These are phyloP conservation scores for Quercus tomentella DNA, from an alignment of 331 rosid species.

Conservation along the genomic window DNA sequence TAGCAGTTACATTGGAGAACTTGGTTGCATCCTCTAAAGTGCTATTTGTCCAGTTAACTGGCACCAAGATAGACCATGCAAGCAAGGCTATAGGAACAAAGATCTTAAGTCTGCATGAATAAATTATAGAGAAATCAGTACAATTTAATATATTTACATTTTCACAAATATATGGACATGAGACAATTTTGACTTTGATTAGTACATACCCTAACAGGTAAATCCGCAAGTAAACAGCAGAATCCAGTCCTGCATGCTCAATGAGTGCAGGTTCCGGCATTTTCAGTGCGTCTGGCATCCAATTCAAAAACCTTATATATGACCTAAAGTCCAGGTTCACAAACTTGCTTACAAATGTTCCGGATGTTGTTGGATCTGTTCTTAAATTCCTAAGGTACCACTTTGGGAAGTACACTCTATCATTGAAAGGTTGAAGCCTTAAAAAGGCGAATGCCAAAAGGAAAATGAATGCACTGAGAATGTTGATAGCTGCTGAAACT, in stretches of 20 bases:
- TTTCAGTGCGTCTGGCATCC: constrained; percentile 90
- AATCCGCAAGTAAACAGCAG: constrained; percentile 87
- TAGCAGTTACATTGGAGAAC: constrained; percentile 52
- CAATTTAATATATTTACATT: background rate
- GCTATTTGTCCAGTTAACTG: constrained; percentile 67
- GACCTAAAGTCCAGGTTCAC: constrained; percentile 86
- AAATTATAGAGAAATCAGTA: constrained; percentile 26
- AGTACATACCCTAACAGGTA: constrained; percentile 79
- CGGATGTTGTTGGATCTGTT: constrained; percentile 70
- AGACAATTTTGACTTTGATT: constrained; percentile 7
- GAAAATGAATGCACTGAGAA: constrained; percentile 70
- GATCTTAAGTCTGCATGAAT: constrained; percentile 75
- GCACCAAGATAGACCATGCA: constrained; percentile 81
- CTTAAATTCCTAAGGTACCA: constrained; percentile 87
- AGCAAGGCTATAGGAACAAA: constrained; percentile 82
- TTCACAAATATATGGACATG: background rate
- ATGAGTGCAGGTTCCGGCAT: constrained; percentile 97
- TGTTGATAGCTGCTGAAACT: constrained; percentile 69
- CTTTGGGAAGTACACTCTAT: constrained; percentile 91
- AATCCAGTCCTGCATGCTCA: constrained; percentile 94
- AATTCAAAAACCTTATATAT: constrained; percentile 65
- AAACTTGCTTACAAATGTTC: constrained; percentile 62
- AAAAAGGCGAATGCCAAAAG: constrained; percentile 67
- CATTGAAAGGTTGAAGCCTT: constrained; percentile 93
- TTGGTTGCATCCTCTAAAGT: constrained; percentile 17